Evolutionary conservation across 805 yeast genomes (phyloP).

Genomic region (Myxozyma sirexii): DNA sequence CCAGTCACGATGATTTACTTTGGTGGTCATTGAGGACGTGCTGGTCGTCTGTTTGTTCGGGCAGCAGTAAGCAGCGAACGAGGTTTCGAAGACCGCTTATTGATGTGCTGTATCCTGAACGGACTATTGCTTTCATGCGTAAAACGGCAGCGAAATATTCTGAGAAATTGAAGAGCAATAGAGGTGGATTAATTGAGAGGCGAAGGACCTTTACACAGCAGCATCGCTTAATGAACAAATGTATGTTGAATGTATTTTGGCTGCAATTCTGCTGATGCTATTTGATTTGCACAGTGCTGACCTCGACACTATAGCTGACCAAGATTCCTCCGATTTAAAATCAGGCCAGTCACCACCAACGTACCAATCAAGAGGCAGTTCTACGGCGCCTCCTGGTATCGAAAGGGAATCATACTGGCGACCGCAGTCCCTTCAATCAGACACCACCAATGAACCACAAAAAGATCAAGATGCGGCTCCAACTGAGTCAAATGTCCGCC

Average conservation of each 20-base stretch:
- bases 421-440: conserved; percentile 1
- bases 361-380: background rate
- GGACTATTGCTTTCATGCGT: conserved; percentile 15
- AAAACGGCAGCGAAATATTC: conserved; percentile 1
- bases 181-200: background rate
- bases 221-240: background rate
- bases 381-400: background rate
- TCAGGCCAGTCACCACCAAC: background rate
- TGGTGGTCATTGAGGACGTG: conserved; percentile 27
- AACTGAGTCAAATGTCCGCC: background rate
- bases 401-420: conserved; percentile 7
- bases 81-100: conserved; percentile 3
- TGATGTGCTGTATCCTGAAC: conserved; percentile 21
- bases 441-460: background rate
- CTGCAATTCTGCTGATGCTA: too few relatives aligned
- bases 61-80: background rate
- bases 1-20: conserved; percentile 19
- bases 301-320: background rate
- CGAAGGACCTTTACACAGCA: conserved; percentile 3
- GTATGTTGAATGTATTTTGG: background rate
- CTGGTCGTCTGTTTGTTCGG: conserved; percentile 22
- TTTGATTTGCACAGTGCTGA: background rate
- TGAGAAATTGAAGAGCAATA: background rate
- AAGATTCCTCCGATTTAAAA: background rate
- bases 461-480: background rate